phyloP scores from a whole-genome alignment of 2,329 filamentous ascomycete species.

The Leptographium wingfieldii region DNA sequence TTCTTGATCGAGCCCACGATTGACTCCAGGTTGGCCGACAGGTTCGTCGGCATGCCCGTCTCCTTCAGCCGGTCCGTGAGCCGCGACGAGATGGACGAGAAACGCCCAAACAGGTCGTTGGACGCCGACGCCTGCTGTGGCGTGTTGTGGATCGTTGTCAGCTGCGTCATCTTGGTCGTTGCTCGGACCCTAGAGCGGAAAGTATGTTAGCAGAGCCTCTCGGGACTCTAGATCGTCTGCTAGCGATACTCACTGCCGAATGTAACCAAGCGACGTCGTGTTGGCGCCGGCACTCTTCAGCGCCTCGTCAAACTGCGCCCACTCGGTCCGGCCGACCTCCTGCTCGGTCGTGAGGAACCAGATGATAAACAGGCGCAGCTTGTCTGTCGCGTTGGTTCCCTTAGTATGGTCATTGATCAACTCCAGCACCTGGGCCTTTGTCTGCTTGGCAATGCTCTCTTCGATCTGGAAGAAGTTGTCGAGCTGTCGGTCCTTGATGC shows the following conservation, averaged over 20 bases:
- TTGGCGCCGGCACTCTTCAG: conserved; percentile 65
- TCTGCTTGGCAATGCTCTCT: conserved; percentile 83
- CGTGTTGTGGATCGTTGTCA: conserved; percentile 72
- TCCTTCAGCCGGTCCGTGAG: conserved; percentile 92
- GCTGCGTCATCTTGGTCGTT: conserved; percentile 95
- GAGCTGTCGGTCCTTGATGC: conserved; percentile 88
- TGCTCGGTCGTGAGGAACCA: conserved; percentile 94
- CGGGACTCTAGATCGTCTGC: too few species aligned
- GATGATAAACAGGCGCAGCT: conserved; percentile 87
- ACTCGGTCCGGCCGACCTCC: conserved; percentile 69
- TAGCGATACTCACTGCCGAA: conserved; percentile 55
- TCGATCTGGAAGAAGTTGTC: conserved; percentile 96
- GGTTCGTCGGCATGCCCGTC: conserved; percentile 57
- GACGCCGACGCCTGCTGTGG: conserved; percentile 46
- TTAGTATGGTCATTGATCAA: conserved; percentile 70
- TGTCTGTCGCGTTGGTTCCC: conserved; percentile 74
- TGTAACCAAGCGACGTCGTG: conserved; percentile 66
- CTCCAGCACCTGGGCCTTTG: conserved; percentile 78
- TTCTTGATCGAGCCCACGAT: conserved; percentile 96
- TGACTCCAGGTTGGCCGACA: conserved; percentile 76
- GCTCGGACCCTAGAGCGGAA: conserved; percentile 22
- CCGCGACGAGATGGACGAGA: conserved; percentile 82
- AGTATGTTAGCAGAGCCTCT: neutral
- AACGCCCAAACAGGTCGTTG: conserved; percentile 79
- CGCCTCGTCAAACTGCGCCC: conserved; percentile 76